A percentile compares a stretch with the other conserved stretches of the same genome.
Conservation (phyloP, 192 early-diverging fungal species). For the Borealophlyctis nickersoniae region DNA sequence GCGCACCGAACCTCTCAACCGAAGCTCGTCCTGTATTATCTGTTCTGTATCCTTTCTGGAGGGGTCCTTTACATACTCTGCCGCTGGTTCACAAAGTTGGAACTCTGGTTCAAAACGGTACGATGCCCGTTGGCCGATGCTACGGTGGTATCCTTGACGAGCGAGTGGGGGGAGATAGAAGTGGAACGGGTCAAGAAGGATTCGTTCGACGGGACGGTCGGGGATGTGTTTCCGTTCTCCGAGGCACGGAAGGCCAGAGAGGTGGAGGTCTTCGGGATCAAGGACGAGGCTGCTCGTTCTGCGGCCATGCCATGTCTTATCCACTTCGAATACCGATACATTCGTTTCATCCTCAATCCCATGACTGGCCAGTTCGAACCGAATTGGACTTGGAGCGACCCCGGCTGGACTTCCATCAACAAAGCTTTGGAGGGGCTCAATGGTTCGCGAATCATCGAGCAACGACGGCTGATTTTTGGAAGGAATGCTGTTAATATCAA, state of each 20-base stretch:
- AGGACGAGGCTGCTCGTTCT: not conserved
- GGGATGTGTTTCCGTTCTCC: conserved; percentile 37
- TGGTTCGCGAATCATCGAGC: conserved; percentile 9
- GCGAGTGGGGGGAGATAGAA: conserved; percentile 42
- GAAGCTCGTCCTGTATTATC: conserved; percentile 57
- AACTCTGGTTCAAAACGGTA: conserved; percentile 66
- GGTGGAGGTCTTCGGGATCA: not conserved
- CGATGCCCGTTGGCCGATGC: conserved; percentile 69
- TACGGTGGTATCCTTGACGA: conserved; percentile 59
- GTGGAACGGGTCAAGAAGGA: conserved; percentile 23
- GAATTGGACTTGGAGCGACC: conserved; percentile 51
- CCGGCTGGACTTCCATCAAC: conserved; percentile 41
- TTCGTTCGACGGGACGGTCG: conserved; percentile 28
- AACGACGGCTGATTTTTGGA: conserved; percentile 46
- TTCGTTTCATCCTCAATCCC: conserved; percentile 57
- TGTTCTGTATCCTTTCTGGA: conserved; percentile 61
- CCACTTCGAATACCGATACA: conserved; percentile 51
- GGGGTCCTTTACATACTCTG: conserved; percentile 74
- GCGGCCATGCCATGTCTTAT: conserved; percentile 18
- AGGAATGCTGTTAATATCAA: conserved; percentile 44
- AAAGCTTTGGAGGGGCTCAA: conserved; percentile 13
- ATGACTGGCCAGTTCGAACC: conserved; percentile 44
- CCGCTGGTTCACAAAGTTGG: conserved; percentile 81
- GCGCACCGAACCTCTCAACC: conserved; percentile 59
- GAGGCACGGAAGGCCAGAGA: conserved; percentile 9